phyloP scores from a whole-genome alignment of 208 protist species.

The Blastocrithidia nonstop region DNA sequence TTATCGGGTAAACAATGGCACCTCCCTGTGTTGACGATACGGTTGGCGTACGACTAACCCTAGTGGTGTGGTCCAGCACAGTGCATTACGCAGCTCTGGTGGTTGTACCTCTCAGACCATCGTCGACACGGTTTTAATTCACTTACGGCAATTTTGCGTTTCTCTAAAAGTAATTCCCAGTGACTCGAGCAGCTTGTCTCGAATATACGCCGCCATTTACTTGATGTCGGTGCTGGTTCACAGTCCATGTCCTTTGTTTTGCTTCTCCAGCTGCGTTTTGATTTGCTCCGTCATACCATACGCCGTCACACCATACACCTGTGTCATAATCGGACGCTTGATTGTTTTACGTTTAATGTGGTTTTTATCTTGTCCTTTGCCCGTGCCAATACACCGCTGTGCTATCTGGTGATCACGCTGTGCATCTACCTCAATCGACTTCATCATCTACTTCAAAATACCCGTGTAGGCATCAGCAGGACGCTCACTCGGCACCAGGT shows the following conservation, averaged over 20 bases:
- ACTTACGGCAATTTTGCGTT: slow-evolving; percentile 76
- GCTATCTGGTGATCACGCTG: slow-evolving; percentile 65
- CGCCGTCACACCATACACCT: slow-evolving; percentile 95
- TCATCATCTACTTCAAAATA: slow-evolving; percentile 87
- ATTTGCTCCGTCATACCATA: slow-evolving; percentile 95
- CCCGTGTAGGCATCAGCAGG: slow-evolving; percentile 95
- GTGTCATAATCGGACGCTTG: slow-evolving; percentile 99
- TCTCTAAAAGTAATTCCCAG: slow-evolving; percentile 81
- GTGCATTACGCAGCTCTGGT: slow-evolving; percentile 58
- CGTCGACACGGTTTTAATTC: slow-evolving; percentile 61
- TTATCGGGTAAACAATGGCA: slow-evolving; percentile 61
- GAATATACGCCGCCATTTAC: slow-evolving; percentile 81
- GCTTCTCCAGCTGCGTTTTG: slow-evolving; percentile 75
- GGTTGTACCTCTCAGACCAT: slow-evolving; percentile 72
- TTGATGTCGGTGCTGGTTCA: slow-evolving; percentile 82
- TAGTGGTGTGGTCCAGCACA: slow-evolving; percentile 93
- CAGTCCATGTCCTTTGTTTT: slow-evolving; percentile 82
- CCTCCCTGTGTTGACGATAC: slow-evolving; percentile 80
- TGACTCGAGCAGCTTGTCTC: slow-evolving; percentile 80
- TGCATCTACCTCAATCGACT: slow-evolving; percentile 75
- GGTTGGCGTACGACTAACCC: slow-evolving; percentile 95
- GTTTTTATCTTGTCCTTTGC: slow-evolving; percentile 67
- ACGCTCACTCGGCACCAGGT: slow-evolving; percentile 84
- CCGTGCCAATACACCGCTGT: slow-evolving; percentile 69
- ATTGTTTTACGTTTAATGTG: slow-evolving; percentile 95